Conservation (phyloP, 768 basidiomycete species). For the Hortiboletus campestris region DNA sequence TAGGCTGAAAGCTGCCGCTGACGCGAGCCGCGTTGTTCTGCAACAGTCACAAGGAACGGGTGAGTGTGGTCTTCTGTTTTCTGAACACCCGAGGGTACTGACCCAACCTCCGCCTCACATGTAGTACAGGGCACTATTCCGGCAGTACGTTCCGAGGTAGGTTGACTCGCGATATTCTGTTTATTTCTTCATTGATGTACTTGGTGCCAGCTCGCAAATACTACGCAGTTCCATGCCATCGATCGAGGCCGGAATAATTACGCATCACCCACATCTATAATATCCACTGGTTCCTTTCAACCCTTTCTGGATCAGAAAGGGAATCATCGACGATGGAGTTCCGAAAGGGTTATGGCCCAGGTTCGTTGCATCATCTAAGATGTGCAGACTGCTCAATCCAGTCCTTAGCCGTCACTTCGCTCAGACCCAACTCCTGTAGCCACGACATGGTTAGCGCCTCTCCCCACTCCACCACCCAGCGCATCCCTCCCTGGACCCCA, state of each 20-base stretch:
- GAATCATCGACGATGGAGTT: constrained; percentile 12
- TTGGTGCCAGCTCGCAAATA: neutral
- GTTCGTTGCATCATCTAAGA: constrained; percentile 12
- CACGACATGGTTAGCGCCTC: constrained; percentile 15
- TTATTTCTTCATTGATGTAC: neutral
- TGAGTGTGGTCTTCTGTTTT: neutral
- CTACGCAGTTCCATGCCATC: neutral
- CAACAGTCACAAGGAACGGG: constrained; percentile 11
- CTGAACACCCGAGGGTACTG: neutral
- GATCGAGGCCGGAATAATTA: constrained; percentile 8
- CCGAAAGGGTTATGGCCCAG: constrained; percentile 16
- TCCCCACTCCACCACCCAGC: constrained; percentile 23
- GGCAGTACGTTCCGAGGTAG: constrained; percentile 11
- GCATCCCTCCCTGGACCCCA: constrained; percentile 6
- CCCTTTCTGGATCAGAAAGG: constrained; percentile 4
- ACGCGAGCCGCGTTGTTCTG: constrained; percentile 1
- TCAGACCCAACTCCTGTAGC: constrained; percentile 7
- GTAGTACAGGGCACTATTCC: constrained; percentile 4
- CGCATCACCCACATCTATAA: constrained; percentile 5
- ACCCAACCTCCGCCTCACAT: neutral
- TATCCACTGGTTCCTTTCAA: constrained; percentile 1
- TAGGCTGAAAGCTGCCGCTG: constrained; percentile 10
- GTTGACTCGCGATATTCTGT: neutral
- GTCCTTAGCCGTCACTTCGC: constrained; percentile 12
- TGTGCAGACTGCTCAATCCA: neutral